These are phyloP conservation scores for Russula virescens DNA, from an alignment of 768 basidiomycete species.

Conservation along the genomic window DNA sequence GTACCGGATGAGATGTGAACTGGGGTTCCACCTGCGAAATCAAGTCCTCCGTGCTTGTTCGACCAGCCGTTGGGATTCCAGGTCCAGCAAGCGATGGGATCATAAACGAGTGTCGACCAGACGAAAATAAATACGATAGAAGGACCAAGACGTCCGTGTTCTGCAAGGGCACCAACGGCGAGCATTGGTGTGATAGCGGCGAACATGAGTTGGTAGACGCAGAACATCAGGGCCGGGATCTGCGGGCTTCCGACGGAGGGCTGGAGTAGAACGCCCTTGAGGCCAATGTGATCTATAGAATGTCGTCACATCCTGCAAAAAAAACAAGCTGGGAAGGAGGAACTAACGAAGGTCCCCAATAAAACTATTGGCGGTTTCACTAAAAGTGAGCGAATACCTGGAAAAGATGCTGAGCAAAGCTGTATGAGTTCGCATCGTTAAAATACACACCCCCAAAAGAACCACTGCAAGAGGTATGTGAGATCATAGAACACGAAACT, in stretches of 20 bases:
- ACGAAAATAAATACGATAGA: slow-evolving; percentile 83
- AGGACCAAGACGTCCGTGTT: slow-evolving; percentile 81
- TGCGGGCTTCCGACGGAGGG: slow-evolving; percentile 68
- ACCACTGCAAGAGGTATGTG: slow-evolving; percentile 57
- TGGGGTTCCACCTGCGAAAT: slow-evolving; percentile 94
- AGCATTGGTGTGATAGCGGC: slow-evolving; percentile 88
- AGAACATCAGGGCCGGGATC: slow-evolving; percentile 72
- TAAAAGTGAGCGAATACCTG: slow-evolving; percentile 80
- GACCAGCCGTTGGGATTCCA: slow-evolving; percentile 85
- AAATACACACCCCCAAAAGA: slow-evolving; percentile 74
- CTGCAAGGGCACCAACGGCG: slow-evolving; percentile 89
- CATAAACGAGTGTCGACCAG: slow-evolving; percentile 87
- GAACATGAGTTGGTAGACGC: slow-evolving; percentile 87
- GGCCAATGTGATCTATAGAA: slow-evolving; percentile 66
- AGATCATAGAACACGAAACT: neutral
- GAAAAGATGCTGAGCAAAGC: neutral
- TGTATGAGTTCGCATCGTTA: neutral
- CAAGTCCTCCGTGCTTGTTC: slow-evolving; percentile 71
- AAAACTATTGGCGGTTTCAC: slow-evolving; percentile 62
- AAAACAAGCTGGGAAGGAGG: neutral
- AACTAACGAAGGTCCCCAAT: slow-evolving; percentile 79
- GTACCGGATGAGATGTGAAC: slow-evolving; percentile 95
- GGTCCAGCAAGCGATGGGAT: slow-evolving; percentile 94
- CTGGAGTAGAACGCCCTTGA: slow-evolving; percentile 69
- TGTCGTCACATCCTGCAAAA: neutral